Evolutionary conservation across 441 rosid genomes (phyloP), one percentile per base, ranked within the genome.

Genomic region (Populus hybrid): DNA sequence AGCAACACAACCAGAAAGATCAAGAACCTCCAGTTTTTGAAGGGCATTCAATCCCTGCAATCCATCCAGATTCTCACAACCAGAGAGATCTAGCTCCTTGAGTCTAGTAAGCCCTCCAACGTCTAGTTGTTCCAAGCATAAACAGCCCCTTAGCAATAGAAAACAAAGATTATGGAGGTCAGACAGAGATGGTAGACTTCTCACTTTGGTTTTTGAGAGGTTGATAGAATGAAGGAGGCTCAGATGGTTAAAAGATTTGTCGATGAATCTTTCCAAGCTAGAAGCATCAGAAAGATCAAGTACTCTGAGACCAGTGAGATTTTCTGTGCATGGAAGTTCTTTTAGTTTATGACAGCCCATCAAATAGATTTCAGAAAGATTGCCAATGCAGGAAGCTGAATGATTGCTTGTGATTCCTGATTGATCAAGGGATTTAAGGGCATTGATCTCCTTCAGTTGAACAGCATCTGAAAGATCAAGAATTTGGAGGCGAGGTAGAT

Each of bases 381-480:
- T 67, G 57, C 72, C 2, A 8, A 82, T 79, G 73, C 72, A 80
- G 40, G 79, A 28, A 68, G 89, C 86, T 77, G 83, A 53, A 72
- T 69, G 72, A 46, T n/a, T 40, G 65, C 86, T 81, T 77, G 50
- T n/a, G 69, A 87, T 80, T 40, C 74, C 74, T 7, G 90, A 83
- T 50, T 88, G 85, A 87, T 89, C 75, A 53, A 89, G 88, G 46
- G 73, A 69, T 80, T 59, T 84, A 77, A 87, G 89, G 50, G 59
- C 71, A 5, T 67, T 78, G 35, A 89, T 79, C 73, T 85, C 81
- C 72, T 64, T 71, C 38, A 88, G 72, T 28, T 73, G 71, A 11
- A 24, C 72, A 66, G 87, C 74, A 40, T 86, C 90, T 1, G 90
- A 86, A 78, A 87, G 89, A 85, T 85, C 85, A 64, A 91, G 84